These are phyloP conservation scores for Rosa chinensis DNA, from an alignment of 306 rosid genomes.

Conservation along the genomic window DNA sequence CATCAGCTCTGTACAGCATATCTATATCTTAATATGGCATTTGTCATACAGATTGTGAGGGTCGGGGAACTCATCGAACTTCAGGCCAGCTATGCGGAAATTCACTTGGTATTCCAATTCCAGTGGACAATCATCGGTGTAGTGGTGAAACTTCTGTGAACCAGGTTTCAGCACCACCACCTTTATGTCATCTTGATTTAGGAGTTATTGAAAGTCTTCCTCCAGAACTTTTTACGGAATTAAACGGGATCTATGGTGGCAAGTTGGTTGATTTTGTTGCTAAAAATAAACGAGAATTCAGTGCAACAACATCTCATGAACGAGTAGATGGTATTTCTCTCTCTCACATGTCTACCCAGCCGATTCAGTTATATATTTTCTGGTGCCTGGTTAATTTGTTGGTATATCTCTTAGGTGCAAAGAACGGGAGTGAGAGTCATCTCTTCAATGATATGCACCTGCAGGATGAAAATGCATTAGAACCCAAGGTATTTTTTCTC, in stretches of 20 bases:
- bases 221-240: slow-evolving; percentile 72
- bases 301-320: slow-evolving; percentile 22
- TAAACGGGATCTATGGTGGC: slow-evolving; percentile 75
- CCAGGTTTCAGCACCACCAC: slow-evolving; percentile 56
- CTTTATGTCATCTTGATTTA: slow-evolving; percentile 70
- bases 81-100: slow-evolving; percentile 29
- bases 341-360: slow-evolving; percentile 10
- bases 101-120: slow-evolving; percentile 36
- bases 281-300: slow-evolving; percentile 44
- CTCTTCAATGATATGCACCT: slow-evolving; percentile 26
- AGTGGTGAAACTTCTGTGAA: slow-evolving; percentile 40
- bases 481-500: slow-evolving; percentile 47
- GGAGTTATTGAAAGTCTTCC: slow-evolving; percentile 84
- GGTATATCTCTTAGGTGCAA: slow-evolving; percentile 34
- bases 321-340: slow-evolving; percentile 37
- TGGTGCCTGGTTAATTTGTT: slow-evolving; percentile 24
- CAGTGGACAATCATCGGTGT: slow-evolving; percentile 32
- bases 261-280: slow-evolving; percentile 63
- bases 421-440: slow-evolving; percentile 32
- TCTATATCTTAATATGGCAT: background rate
- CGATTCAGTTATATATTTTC: slow-evolving; percentile 5
- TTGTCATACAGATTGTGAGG: slow-evolving; percentile 43
- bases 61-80: slow-evolving; percentile 33
- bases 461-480: slow-evolving; percentile 27
- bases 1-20: background rate